These are phyloP conservation scores for Rutstroemia sp. DNA, from an alignment of 2,329 filamentous ascomycete genomes.

Conservation along the genomic window DNA sequence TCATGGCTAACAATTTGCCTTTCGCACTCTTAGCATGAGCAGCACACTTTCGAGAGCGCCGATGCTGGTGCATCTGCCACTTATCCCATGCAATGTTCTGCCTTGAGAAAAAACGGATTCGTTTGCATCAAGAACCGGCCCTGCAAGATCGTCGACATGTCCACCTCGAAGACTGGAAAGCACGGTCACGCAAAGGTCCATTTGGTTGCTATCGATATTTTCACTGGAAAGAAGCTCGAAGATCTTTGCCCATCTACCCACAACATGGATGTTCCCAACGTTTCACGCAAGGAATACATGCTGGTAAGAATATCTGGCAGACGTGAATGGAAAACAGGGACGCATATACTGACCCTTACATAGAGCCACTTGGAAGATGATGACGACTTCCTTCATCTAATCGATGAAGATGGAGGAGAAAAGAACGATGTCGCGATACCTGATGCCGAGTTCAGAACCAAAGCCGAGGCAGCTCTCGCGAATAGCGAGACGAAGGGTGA, in stretches of 20 bases:
- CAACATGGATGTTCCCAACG: constrained; percentile 97
- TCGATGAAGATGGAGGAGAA: constrained; percentile 75
- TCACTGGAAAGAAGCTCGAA: constrained; percentile 99
- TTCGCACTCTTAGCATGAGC: constrained; percentile 26
- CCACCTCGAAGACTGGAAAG: constrained; percentile 99
- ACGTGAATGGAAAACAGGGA: neutral
- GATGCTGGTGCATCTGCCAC: constrained; percentile 94
- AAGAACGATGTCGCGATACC: constrained; percentile 96
- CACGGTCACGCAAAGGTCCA: constrained; percentile 99
- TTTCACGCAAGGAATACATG: constrained; percentile 84
- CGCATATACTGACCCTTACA: neutral
- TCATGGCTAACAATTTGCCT: constrained; percentile 9
- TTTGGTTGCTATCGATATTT: constrained; percentile 96
- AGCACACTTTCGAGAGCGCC: constrained; percentile 79
- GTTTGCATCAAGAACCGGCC: constrained; percentile 98
- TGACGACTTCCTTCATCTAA: constrained; percentile 90
- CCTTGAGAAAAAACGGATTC: constrained; percentile 97
- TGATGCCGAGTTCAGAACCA: constrained; percentile 65
- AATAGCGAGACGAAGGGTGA: constrained; percentile 89
- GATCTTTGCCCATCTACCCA: constrained; percentile 97
- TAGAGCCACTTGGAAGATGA: constrained; percentile 74
- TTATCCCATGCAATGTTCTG: constrained; percentile 98
- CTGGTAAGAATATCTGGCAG: constrained; percentile 57
- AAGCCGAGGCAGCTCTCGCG: constrained; percentile 36
- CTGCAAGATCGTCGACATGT: constrained; percentile 99